Evolutionary conservation across 345 rosid species (phyloP), one percentile per base, ranked within the genome.

Genomic region (Citrus trifoliata): DNA sequence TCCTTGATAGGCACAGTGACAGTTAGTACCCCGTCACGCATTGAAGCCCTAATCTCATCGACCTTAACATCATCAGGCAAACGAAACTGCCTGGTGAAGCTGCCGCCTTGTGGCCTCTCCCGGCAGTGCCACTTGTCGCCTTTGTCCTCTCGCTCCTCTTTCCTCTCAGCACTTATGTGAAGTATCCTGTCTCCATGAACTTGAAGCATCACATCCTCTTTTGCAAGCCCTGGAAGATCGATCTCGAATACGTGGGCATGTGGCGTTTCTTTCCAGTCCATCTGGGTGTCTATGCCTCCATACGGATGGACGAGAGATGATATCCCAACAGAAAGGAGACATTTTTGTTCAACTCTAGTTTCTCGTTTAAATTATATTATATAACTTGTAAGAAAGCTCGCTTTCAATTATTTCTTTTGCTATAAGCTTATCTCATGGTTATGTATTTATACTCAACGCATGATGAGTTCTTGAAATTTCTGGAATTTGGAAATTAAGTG

Each of bases 261-360:
- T 0, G 76, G 53, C 9, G 90, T 88, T 79, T 88, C 88, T 78
- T 76, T 85, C 90, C 90, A 88, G 78, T 82, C 81, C 87, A 87
- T 76, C 32, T 22, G 82, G 33, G 80, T 10, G 5, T 56, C 66
- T 10, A 42, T 22, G 73, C 51, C 66, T 3, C 37, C 59, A 10
- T 30, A 30, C 24, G 30, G 48, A 10, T 27, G 63, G 25, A 5
- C 73, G 48, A 59, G 71, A 67, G 10, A 42, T 42, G 12, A 42
- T 42, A 42, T 10, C 12, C 48, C 48, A 10, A 10, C 14, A 0
- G 48, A n/a, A 14, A 77, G 70, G 14, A 81, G 83, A 58, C 82
- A 80, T 80, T 24, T 59, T 60, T 46, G 38, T 18, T 32, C 6
- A 53, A 19, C 48, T 10, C 48, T 0, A 42, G 3, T 10, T 42